Base-by-base conservation (phyloP, 768 basidiomycete species). In the Trametes cinnabarina region DNA sequence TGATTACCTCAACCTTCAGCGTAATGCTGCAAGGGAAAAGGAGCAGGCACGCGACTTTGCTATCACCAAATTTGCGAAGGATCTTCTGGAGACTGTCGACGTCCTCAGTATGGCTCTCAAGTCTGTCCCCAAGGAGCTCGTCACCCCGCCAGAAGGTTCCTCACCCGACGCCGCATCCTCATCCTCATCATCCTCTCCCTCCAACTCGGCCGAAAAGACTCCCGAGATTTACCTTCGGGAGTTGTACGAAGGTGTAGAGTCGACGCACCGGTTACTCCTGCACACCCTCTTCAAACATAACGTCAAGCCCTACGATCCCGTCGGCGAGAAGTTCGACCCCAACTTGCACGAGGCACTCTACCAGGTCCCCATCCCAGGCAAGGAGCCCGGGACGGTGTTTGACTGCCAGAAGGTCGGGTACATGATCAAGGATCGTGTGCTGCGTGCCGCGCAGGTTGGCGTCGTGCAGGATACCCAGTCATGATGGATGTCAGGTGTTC, bases 391-490 rank as follows among this genome's bases (percentile, higher is more conserved):
- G 14, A 88, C 89, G 2, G 88, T 98, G 32, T 81, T 97, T 44
- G 91, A 96, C 69, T 92, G 90, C 70, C 89, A 90, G 71, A 94
- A 96, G 77, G 78, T 79, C 54, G 95, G 94, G 3, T 98, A 92
- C 77, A 92, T 80, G 76, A 94, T 99, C 76, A 97, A 96, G 76
- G 92, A 93, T 64, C 84, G 97, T 60, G 84, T 95, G 55, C 74
- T 99, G 71, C 83, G 97, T 55, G 93, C 97, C 3, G 94, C 97
- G 20, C 94, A 98, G 77, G 97, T 98, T 56, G 97, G 96, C 55
- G 95, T 98, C 25, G 94, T 87, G 17, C 90, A 93, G 74, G 87
- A 90, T 58, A 71, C 72, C 7, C 66, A 71, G 63, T 78, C 69
- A 77, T 65, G 50, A 57, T 42, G 17, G 42, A 32, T 22, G 3